Evolutionary conservation across 345 rosid species (phyloP).

Genomic region (Dovyalis caffra): DNA sequence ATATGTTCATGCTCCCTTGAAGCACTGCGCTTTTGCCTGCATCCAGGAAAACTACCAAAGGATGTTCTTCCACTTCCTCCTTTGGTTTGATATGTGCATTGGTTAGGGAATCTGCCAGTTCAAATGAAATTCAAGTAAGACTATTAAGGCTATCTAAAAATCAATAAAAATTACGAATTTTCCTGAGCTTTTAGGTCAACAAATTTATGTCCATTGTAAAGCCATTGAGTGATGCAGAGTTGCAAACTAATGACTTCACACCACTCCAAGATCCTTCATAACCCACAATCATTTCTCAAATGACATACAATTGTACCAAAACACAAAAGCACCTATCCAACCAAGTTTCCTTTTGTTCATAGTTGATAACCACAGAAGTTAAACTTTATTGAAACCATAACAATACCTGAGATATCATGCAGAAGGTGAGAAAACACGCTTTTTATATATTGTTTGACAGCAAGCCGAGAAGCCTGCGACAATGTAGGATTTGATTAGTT

Average conservation of each 20-base stretch:
- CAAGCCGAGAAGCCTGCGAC: slow-evolving; percentile 75
- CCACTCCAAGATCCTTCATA: background rate
- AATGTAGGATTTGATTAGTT: slow-evolving; percentile 22
- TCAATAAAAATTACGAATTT: background rate
- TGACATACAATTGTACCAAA: slow-evolving; percentile 3
- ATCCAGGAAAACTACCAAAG: slow-evolving; percentile 65
- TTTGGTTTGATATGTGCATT: slow-evolving; percentile 49
- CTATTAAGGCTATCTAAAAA: background rate
- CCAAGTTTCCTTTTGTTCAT: background rate
- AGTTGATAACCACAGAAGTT: background rate
- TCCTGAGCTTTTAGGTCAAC: slow-evolving; percentile 5
- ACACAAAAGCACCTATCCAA: background rate
- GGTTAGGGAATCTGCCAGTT: slow-evolving; percentile 60
- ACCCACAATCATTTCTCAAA: slow-evolving; percentile 10
- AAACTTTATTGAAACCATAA: background rate
- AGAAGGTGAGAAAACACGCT: slow-evolving; percentile 64
- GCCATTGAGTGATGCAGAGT: background rate
- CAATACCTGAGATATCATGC: slow-evolving; percentile 77
- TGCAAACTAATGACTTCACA: background rate
- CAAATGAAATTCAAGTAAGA: slow-evolving; percentile 2
- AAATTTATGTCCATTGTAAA: slow-evolving; percentile 3
- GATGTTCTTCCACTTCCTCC: slow-evolving; percentile 55
- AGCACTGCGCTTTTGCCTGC: slow-evolving; percentile 71
- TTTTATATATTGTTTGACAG: slow-evolving; percentile 65
- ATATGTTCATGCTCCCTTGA: slow-evolving; percentile 80